Percentiles rank a stretch among this genome's conserved stretches.
Evolutionary conservation across 805 yeast genomes (phyloP).

Genomic region (Vanderwaltozyma polyspora): DNA sequence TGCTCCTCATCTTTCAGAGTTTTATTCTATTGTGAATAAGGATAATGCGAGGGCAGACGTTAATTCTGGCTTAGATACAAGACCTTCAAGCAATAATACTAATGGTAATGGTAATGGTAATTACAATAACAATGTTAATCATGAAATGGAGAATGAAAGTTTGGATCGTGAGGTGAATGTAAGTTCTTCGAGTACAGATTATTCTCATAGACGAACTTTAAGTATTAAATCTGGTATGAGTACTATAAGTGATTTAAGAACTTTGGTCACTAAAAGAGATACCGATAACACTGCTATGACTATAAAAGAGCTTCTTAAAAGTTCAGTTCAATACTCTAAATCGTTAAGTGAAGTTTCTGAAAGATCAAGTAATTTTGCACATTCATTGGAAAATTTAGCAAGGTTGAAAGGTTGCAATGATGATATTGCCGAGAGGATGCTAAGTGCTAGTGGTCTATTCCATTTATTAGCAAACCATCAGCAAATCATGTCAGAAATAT

Average conservation of each 20-base stretch:
- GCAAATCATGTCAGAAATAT: conserved; percentile 49
- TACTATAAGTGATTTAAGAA: conserved; percentile 48
- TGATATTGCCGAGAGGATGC: conserved; percentile 47
- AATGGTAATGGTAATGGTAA: not conserved
- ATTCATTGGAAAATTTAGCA: conserved; percentile 54
- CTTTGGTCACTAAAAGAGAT: conserved; percentile 49
- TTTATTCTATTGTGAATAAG: conserved; percentile 40
- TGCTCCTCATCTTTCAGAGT: conserved; percentile 48
- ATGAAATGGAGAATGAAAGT: not conserved
- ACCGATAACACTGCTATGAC: conserved; percentile 38
- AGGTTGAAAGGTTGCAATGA: conserved; percentile 50
- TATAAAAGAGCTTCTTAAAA: conserved; percentile 38
- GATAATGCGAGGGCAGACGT: not conserved
- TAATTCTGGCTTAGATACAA: not conserved
- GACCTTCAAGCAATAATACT: not conserved
- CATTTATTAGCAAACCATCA: conserved; percentile 68
- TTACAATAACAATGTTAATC: not conserved
- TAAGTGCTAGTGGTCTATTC: conserved; percentile 68
- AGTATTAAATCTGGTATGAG: conserved; percentile 39
- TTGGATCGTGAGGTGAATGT: not conserved
- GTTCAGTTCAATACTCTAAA: conserved; percentile 36
- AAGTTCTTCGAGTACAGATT: conserved; percentile 1
- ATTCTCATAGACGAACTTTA: conserved; percentile 16
- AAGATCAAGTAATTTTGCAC: conserved; percentile 63
- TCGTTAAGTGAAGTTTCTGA: conserved; percentile 30